Percentiles rank a stretch among this genome's conserved stretches.
These are phyloP conservation scores for Boletus rex-veris DNA, from an alignment of 768 basidiomycete species.

Conservation along the genomic window DNA sequence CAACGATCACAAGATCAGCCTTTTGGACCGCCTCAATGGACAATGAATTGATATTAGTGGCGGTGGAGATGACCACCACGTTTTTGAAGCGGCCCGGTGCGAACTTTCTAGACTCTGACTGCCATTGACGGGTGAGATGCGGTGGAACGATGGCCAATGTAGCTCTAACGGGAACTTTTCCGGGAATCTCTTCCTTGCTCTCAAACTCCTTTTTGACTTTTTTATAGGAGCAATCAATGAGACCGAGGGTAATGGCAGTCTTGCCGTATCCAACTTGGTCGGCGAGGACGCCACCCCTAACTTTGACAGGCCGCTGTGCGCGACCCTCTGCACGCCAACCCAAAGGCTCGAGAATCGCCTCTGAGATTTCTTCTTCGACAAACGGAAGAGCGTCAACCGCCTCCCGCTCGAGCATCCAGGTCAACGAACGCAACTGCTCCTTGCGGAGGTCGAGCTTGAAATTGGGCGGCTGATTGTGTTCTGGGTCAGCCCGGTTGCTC, in stretches of 20 bases:
- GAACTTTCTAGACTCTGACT: slow-evolving; percentile 82
- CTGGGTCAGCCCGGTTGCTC: slow-evolving; percentile 72
- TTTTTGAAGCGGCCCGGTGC: slow-evolving; percentile 42
- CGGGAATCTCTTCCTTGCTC: slow-evolving; percentile 41
- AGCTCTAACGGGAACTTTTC: slow-evolving; percentile 75
- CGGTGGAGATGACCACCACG: slow-evolving; percentile 64
- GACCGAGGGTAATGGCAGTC: slow-evolving; percentile 89
- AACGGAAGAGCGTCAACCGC: slow-evolving; percentile 61
- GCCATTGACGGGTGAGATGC: slow-evolving; percentile 89
- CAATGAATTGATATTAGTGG: slow-evolving; percentile 63
- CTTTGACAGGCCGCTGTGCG: slow-evolving; percentile 67
- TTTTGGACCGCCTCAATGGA: slow-evolving; percentile 73
- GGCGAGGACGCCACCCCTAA: slow-evolving; percentile 89
- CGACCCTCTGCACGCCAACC: slow-evolving; percentile 96
- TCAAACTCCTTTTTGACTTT: slow-evolving; percentile 56
- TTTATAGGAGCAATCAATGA: slow-evolving; percentile 71
- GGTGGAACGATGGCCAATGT: slow-evolving; percentile 86
- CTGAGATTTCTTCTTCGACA: slow-evolving; percentile 91
- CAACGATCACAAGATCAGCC: slow-evolving; percentile 84
- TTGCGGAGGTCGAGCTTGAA: slow-evolving; percentile 70
- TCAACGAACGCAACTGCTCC: slow-evolving; percentile 86
- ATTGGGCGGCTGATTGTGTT: slow-evolving; percentile 73
- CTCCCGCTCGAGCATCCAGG: slow-evolving; percentile 91
- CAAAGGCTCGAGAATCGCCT: slow-evolving; percentile 79
- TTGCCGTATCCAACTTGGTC: slow-evolving; percentile 98